Percentiles rank a stretch among this genome's conserved stretches.
Conservation (phyloP, 805 yeast genomes). For the Saturnispora hagleri region DNA sequence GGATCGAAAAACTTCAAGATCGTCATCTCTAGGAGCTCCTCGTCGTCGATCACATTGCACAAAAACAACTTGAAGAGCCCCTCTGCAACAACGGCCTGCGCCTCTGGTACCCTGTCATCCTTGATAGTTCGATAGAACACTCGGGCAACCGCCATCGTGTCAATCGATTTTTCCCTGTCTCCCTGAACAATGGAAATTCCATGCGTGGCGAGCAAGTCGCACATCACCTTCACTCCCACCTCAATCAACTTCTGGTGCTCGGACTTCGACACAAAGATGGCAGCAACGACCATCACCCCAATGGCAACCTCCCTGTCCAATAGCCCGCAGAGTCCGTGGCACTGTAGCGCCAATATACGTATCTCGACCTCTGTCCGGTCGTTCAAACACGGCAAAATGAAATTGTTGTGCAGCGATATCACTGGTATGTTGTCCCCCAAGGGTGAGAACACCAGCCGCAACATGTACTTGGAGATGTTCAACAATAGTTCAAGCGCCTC, state of each 20-base stretch:
- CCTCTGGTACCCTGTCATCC: slow-evolving; percentile 45
- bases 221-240: slow-evolving; percentile 58
- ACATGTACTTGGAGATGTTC: slow-evolving; percentile 55
- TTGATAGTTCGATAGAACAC: slow-evolving; percentile 59
- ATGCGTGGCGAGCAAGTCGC: slow-evolving; percentile 71
- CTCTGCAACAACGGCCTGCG: slow-evolving; percentile 78
- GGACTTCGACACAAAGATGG: slow-evolving; percentile 49
- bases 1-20: slow-evolving; percentile 72
- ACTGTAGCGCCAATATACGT: slow-evolving; percentile 57
- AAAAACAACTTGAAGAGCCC: slow-evolving; percentile 76
- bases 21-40: slow-evolving; percentile 61
- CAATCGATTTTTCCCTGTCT: slow-evolving; percentile 45
- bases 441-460: slow-evolving; percentile 59
- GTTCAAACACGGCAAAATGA: slow-evolving; percentile 71
- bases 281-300: slow-evolving; percentile 52
- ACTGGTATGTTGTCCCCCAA: slow-evolving; percentile 56
- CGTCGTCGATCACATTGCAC: slow-evolving; percentile 65
- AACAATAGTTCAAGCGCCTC: slow-evolving; percentile 55
- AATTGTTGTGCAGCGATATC: slow-evolving; percentile 61
- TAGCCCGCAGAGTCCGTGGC: slow-evolving; percentile 74
- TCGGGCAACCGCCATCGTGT: slow-evolving; percentile 56
- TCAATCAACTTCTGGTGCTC: slow-evolving; percentile 56
- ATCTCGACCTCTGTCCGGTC: slow-evolving; percentile 40
- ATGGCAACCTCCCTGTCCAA: slow-evolving; percentile 59
- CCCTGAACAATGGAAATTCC: slow-evolving; percentile 60